Conservation (phyloP, 2,329 filamentous ascomycete genomes). For the Xylaria sp. region DNA sequence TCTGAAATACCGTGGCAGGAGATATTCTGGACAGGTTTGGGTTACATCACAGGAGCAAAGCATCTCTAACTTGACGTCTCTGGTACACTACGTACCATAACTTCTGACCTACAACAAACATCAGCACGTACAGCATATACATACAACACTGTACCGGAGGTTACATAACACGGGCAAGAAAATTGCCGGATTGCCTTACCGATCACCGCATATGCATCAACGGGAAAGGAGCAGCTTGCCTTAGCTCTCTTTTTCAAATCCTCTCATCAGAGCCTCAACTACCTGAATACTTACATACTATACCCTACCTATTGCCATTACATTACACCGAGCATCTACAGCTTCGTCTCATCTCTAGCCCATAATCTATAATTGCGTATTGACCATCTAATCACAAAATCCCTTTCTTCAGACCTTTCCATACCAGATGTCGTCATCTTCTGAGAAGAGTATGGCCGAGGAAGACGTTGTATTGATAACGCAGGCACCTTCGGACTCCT, state of each 20-base stretch:
- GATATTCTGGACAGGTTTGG: conserved; percentile 11
- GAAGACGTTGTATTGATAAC: conserved; percentile 48
- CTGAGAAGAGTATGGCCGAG: conserved; percentile 38
- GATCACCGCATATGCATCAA: conserved; percentile 28
- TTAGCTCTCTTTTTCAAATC: conserved; percentile 16
- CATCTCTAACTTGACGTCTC: background rate
- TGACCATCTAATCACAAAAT: background rate
- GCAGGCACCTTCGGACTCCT: conserved; percentile 48
- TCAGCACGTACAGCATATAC: conserved; percentile 7
- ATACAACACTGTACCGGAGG: conserved; percentile 8
- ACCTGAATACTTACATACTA: background rate
- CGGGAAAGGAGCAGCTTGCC: conserved; percentile 19
- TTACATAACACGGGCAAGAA: conserved; percentile 6
- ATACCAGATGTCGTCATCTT: background rate
- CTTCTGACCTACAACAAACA: background rate
- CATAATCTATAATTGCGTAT: conserved; percentile 6
- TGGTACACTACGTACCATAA: background rate
- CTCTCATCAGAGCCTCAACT: conserved; percentile 27
- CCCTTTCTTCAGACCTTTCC: background rate
- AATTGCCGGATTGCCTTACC: conserved; percentile 17
- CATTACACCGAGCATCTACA: background rate
- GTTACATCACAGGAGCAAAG: conserved; percentile 17
- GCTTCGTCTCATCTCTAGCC: background rate
- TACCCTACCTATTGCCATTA: background rate
- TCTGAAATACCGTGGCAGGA: conserved; percentile 10